Evolutionary conservation across 768 basidiomycete genomes (phyloP).

Genomic region (Russula olivacea): DNA sequence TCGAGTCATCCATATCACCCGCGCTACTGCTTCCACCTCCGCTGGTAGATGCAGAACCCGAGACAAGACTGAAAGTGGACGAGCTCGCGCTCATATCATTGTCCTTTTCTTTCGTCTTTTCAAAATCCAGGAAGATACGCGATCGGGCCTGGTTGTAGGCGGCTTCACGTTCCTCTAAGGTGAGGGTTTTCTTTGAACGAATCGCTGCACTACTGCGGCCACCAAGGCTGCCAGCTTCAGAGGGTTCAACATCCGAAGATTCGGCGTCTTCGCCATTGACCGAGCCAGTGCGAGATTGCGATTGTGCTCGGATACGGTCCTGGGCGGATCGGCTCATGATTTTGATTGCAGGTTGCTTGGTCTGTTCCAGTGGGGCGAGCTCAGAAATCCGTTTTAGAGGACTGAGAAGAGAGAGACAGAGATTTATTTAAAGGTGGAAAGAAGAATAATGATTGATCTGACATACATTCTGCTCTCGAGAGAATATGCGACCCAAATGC

Average conservation of each 20-base stretch:
- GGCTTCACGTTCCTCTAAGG: conserved; percentile 80
- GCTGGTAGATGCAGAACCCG: conserved; percentile 56
- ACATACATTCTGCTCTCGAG: conserved; percentile 73
- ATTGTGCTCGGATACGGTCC: conserved; percentile 50
- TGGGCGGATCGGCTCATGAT: conserved; percentile 68
- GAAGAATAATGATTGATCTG: background rate
- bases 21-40: conserved; percentile 52
- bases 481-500: conserved; percentile 50
- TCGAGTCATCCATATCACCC: conserved; percentile 62
- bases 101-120: conserved; percentile 55
- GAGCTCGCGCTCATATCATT: conserved; percentile 74
- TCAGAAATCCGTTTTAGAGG: conserved; percentile 66
- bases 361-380: conserved; percentile 67
- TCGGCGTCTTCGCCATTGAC: conserved; percentile 71
- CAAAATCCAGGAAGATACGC: conserved; percentile 80
- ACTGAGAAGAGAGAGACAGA: conserved; percentile 37
- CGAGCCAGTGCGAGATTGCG: conserved; percentile 68
- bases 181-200: conserved; percentile 62
- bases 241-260: conserved; percentile 71
- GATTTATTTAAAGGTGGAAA: conserved; percentile 10
- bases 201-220: conserved; percentile 52
- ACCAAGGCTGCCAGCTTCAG: conserved; percentile 74
- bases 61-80: conserved; percentile 64
- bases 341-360: conserved; percentile 73
- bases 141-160: conserved; percentile 86